Percentiles rank a stretch among this genome's conserved stretches.
Evolutionary conservation across 345 rosid species (phyloP).

Genomic region (Pistacia integerrima): DNA sequence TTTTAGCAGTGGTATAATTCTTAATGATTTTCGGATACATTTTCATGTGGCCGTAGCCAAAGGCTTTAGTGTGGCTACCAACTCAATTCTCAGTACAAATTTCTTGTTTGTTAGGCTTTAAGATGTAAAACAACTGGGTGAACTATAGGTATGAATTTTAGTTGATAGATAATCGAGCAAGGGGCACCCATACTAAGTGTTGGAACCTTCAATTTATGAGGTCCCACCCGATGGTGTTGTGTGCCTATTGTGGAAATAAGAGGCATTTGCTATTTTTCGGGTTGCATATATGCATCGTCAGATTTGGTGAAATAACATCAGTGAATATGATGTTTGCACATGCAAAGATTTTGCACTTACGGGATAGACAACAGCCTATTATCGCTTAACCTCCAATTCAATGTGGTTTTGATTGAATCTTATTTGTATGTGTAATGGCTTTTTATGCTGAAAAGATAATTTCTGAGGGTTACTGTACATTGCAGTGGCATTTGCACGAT

Average conservation of each 20-base stretch:
- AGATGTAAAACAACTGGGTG: not conserved
- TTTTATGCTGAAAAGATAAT: not conserved
- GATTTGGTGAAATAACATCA: not conserved
- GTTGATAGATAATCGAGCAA: not conserved
- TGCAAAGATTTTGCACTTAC: not conserved
- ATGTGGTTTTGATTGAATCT: constrained; percentile 8
- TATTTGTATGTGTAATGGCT: not conserved
- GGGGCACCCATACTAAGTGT: not conserved
- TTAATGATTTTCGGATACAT: not conserved
- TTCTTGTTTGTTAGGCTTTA: not conserved
- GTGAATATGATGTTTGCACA: not conserved
- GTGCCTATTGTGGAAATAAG: too few species aligned
- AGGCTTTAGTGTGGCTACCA: not conserved
- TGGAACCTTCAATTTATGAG: constrained; percentile 3
- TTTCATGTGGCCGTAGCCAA: not conserved
- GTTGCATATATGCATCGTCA: not conserved
- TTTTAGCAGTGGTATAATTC: constrained; percentile 4
- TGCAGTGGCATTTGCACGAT: constrained; percentile 87
- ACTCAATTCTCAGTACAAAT: not conserved
- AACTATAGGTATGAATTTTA: not conserved
- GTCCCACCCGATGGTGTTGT: not conserved
- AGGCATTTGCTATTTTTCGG: not conserved
- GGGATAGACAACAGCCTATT: not conserved
- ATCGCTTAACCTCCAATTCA: not conserved
- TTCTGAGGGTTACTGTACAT: constrained; percentile 21